These are phyloP conservation scores for Kalmusia sp. DNA, from an alignment of 2,329 filamentous ascomycete genomes.

Conservation along the genomic window DNA sequence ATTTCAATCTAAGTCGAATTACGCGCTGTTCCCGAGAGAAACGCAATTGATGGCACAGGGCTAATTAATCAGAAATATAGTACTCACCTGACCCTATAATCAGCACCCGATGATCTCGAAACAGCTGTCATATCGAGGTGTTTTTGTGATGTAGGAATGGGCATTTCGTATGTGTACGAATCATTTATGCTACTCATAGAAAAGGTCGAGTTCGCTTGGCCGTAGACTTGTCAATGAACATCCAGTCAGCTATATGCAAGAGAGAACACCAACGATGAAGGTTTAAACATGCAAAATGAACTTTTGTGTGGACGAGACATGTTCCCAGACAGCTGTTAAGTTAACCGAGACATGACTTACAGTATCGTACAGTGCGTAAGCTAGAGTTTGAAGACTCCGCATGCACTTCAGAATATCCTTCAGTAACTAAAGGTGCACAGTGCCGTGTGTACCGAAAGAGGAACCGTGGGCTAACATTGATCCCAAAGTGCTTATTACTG, in stretches of 20 bases:
- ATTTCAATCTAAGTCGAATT: neutral
- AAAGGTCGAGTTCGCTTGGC: too few species aligned
- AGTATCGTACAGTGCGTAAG: neutral
- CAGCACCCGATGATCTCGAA: neutral
- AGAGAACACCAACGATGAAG: too few species aligned
- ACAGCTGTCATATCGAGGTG: neutral
- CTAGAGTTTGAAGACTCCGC: too few species aligned
- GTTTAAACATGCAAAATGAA: too few species aligned
- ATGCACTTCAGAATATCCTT: too few species aligned
- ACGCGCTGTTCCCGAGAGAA: too few species aligned
- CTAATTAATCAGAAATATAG: too few species aligned
- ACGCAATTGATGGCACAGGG: too few species aligned
- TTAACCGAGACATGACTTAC: neutral
- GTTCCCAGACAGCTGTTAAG: too few species aligned
- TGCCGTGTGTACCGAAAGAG: neutral
- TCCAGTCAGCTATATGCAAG: too few species aligned
- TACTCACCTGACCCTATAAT: neutral
- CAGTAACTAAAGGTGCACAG: slow-evolving; percentile 18
- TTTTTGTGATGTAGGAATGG: neutral
- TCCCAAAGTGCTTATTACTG: slow-evolving; percentile 24
- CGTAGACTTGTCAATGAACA: too few species aligned
- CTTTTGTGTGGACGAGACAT: too few species aligned
- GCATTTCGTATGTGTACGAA: neutral
- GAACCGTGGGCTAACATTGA: slow-evolving; percentile 20
- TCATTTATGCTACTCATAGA: slow-evolving; percentile 3